A percentile compares a stretch with the other conserved stretches of the same genome.
Conservation (phyloP, 805 yeast genomes). For the Yarrowia osloensis region DNA sequence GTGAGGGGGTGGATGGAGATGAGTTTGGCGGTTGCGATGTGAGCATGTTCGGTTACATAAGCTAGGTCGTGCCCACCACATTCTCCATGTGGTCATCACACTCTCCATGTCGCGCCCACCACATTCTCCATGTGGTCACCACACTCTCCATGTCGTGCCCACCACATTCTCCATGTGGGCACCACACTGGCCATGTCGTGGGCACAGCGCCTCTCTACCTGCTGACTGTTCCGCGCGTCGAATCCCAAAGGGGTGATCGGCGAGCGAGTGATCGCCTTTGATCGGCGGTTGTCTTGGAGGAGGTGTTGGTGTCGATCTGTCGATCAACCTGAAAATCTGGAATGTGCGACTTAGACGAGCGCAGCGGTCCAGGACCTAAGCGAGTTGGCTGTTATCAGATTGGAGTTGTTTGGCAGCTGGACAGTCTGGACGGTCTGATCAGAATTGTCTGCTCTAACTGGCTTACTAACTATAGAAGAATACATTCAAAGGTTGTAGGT, state of each 20-base stretch:
- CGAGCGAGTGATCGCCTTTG: neutral
- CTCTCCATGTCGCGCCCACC: neutral
- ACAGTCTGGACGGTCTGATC: too few species aligned
- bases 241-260: neutral
- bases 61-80: neutral
- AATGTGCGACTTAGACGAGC: neutral
- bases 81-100: neutral
- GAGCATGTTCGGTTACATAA: neutral
- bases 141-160: neutral
- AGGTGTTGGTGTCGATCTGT: neutral
- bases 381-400: too few species aligned
- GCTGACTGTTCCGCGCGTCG: neutral
- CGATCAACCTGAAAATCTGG: conserved; percentile 14
- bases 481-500: too few species aligned
- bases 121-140: neutral
- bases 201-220: neutral
- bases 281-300: neutral
- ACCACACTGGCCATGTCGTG: neutral
- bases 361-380: too few species aligned
- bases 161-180: neutral
- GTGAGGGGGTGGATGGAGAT: conserved; percentile 30
- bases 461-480: too few species aligned
- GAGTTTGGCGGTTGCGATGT: neutral
- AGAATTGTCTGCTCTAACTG: too few species aligned
- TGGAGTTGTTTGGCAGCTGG: too few species aligned